Evolutionary conservation across 2,329 filamentous ascomycete genomes (phyloP).

Genomic region (Pseudonectria foliicola): DNA sequence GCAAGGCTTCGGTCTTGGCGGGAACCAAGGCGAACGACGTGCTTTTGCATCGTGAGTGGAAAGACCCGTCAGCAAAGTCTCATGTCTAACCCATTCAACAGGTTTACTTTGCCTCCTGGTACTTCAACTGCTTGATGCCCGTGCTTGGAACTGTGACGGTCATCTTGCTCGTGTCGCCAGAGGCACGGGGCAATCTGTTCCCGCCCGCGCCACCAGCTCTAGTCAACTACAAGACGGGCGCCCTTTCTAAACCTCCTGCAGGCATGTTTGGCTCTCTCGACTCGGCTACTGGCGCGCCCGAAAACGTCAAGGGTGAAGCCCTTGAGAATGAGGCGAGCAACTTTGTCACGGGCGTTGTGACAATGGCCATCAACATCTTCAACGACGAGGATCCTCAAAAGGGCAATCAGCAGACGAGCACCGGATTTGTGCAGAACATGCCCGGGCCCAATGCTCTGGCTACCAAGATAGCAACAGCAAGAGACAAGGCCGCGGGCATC

Average conservation of each 20-base stretch:
- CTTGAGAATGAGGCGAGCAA: conserved; percentile 74
- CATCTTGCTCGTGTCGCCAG: conserved; percentile 56
- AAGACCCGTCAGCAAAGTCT: conserved; percentile 24
- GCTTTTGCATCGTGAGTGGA: conserved; percentile 6
- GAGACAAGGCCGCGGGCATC: conserved; percentile 38
- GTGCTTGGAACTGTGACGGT: conserved; percentile 49
- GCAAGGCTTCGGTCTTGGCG: conserved; percentile 69
- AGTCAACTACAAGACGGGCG: conserved; percentile 59
- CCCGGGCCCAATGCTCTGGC: conserved; percentile 15
- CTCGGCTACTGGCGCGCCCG: conserved; percentile 68
- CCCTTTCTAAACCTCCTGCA: conserved; percentile 65
- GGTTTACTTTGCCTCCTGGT: conserved; percentile 56
- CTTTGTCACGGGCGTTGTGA: conserved; percentile 58
- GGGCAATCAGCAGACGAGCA: conserved; percentile 32
- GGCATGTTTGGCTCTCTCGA: conserved; percentile 66
- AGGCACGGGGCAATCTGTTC: conserved; percentile 54
- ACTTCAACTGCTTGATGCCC: conserved; percentile 58
- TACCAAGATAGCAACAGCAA: conserved; percentile 36
- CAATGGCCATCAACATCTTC: conserved; percentile 56
- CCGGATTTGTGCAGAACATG: conserved; percentile 19
- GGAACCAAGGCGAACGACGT: conserved; percentile 55
- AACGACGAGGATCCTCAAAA: conserved; percentile 64
- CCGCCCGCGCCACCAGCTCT: conserved; percentile 68
- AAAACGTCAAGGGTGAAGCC: conserved; percentile 71
- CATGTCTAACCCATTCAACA: conserved; percentile 33